These are phyloP conservation scores for Cylindrotheca closterium DNA, from an alignment of 108 stramenopile species.

Conservation along the genomic window DNA sequence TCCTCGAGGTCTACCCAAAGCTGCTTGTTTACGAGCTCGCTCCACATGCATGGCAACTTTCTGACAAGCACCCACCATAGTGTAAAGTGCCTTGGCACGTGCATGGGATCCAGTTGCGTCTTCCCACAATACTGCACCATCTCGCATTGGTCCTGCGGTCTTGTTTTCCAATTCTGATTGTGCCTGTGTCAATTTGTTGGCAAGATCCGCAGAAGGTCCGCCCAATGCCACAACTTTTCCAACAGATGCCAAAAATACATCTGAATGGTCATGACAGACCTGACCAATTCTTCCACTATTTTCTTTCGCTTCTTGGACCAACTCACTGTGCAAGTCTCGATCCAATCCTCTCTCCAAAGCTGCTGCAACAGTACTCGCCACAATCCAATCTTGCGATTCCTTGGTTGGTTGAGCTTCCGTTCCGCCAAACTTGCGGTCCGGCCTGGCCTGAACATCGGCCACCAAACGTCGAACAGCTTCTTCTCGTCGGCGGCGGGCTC, in stretches of 20 bases:
- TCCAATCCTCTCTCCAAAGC: slow-evolving; percentile 84
- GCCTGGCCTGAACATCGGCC: slow-evolving; percentile 73
- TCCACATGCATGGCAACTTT: slow-evolving; percentile 77
- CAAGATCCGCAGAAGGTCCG: slow-evolving; percentile 68
- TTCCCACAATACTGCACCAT: slow-evolving; percentile 56
- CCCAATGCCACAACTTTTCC: slow-evolving; percentile 85
- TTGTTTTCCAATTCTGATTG: slow-evolving; percentile 69
- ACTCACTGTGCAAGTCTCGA: slow-evolving; percentile 75
- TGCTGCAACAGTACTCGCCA: slow-evolving; percentile 76
- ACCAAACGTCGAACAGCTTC: slow-evolving; percentile 84
- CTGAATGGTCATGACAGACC: slow-evolving; percentile 88
- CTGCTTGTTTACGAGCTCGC: slow-evolving; percentile 70
- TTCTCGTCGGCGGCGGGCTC: slow-evolving; percentile 71
- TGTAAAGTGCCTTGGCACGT: slow-evolving; percentile 62
- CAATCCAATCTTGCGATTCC: slow-evolving; percentile 65
- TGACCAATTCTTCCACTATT: slow-evolving; percentile 63
- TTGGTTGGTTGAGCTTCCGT: slow-evolving; percentile 19
- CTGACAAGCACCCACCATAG: slow-evolving; percentile 78
- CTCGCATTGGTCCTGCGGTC: slow-evolving; percentile 74
- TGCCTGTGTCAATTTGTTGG: slow-evolving; percentile 56
- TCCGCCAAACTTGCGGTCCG: slow-evolving; percentile 25
- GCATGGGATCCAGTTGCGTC: slow-evolving; percentile 58
- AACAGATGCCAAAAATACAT: slow-evolving; percentile 80
- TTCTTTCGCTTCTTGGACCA: slow-evolving; percentile 76
- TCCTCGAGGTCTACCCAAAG: slow-evolving; percentile 74